Percentiles rank a stretch among this genome's conserved stretches.
Conservation (phyloP, 495 filamentous ascomycete species). For the Neurospora discreta region DNA sequence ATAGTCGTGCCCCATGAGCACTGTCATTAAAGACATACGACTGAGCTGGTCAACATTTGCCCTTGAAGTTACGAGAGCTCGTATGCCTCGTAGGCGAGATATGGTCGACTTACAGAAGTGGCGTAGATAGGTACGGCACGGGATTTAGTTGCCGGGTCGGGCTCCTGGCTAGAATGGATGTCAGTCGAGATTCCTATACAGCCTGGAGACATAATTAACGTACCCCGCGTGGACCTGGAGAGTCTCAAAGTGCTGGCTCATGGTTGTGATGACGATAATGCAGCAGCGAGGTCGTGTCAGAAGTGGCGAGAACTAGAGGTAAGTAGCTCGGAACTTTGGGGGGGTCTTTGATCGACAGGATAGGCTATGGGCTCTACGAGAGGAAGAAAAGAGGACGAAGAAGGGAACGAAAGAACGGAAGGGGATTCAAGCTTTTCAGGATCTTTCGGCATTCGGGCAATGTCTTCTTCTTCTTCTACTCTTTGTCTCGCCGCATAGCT, state of each 20-base stretch:
- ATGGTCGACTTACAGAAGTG: conserved; percentile 51
- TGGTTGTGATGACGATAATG: conserved; percentile 5
- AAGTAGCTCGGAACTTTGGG: background rate
- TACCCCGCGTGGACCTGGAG: conserved; percentile 96
- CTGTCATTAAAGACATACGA: conserved; percentile 86
- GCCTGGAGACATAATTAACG: conserved; percentile 5
- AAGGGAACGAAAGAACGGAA: background rate
- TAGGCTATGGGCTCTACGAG: background rate
- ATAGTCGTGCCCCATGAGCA: conserved; percentile 89
- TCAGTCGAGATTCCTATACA: background rate
- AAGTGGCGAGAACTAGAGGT: background rate
- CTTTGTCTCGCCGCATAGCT: background rate
- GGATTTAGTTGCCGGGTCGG: conserved; percentile 77
- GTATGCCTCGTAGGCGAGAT: no score
- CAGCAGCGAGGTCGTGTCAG: background rate
- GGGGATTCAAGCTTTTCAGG: background rate
- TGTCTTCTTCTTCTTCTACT: background rate
- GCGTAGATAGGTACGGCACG: conserved; percentile 96
- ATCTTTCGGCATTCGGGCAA: background rate
- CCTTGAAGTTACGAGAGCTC: no score
- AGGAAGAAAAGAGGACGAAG: conserved; percentile 3
- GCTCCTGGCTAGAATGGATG: conserved; percentile 51
- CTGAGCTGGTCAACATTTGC: no score
- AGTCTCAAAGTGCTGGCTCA: conserved; percentile 68
- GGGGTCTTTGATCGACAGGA: background rate